Conservation (phyloP, 345 rosid genomes). For the Firmiana major region DNA sequence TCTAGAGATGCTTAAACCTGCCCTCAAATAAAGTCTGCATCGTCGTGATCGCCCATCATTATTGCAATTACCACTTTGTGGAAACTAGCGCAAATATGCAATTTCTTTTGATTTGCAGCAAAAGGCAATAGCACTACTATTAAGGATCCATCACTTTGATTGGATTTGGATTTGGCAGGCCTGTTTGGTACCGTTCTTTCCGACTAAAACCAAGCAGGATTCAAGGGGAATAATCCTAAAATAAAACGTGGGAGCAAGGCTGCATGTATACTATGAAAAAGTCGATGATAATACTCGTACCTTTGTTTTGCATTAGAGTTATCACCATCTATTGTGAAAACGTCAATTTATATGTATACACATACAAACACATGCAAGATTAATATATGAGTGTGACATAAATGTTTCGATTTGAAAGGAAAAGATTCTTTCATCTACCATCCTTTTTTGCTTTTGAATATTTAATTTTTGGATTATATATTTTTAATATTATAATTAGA, state of each 20-base stretch:
- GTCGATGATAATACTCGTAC: no score
- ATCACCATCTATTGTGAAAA: not conserved
- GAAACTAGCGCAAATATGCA: not conserved
- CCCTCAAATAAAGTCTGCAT: not conserved
- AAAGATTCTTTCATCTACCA: no score
- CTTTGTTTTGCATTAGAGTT: not conserved
- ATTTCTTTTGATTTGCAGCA: not conserved
- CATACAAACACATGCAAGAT: no score
- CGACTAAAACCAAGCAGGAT: not conserved
- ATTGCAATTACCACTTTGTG: not conserved
- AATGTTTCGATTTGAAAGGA: no score
- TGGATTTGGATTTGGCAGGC: not conserved
- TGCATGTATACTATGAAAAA: no score
- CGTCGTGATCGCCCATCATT: not conserved
- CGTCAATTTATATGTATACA: no score
- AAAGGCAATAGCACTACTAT: not conserved
- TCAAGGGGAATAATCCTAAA: not conserved
- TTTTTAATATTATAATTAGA: no score
- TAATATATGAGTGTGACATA: no score
- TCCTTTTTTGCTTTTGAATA: no score
- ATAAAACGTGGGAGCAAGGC: no score
- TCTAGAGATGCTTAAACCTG: not conserved
- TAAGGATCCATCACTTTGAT: not conserved
- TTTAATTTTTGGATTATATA: no score
- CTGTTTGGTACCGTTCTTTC: not conserved